Percentiles rank a stretch among this genome's conserved stretches.
phyloP scores from a whole-genome alignment of 2,329 filamentous ascomycete genomes.

The Fusarium sp. region DNA sequence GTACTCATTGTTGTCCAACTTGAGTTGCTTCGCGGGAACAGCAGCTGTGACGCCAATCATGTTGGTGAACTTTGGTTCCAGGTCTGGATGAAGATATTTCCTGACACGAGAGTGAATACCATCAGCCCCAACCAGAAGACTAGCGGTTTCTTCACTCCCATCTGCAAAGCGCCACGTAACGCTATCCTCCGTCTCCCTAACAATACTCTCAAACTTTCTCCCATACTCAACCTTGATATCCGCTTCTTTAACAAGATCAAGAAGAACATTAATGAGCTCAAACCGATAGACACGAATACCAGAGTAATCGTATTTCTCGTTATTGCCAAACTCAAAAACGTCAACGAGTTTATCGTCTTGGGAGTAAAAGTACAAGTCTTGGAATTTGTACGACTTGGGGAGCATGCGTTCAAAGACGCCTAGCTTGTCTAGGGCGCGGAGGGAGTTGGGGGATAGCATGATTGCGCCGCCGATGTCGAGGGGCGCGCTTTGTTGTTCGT shows the following conservation, averaged over 20 bases:
- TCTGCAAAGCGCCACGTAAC: conserved; percentile 61
- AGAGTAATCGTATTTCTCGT: conserved; percentile 60
- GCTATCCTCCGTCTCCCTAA: conserved; percentile 50
- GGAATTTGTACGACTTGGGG: conserved; percentile 60
- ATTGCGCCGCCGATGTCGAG: conserved; percentile 63
- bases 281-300: conserved; percentile 65
- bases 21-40: conserved; percentile 50
- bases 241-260: conserved; percentile 51
- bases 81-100: conserved; percentile 58
- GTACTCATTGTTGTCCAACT: conserved; percentile 47
- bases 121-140: conserved; percentile 65
- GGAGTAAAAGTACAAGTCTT: conserved; percentile 58
- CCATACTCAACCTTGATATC: conserved; percentile 57
- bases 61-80: conserved; percentile 61
- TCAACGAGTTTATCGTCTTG: conserved; percentile 47
- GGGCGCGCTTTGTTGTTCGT: conserved; percentile 58
- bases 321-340: conserved; percentile 59
- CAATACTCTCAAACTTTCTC: conserved; percentile 57
- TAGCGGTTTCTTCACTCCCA: conserved; percentile 51
- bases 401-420: conserved; percentile 58
- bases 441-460: conserved; percentile 68
- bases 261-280: conserved; percentile 60
- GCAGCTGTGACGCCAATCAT: conserved; percentile 53
- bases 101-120: conserved; percentile 68
- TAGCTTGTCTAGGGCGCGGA: conserved; percentile 62